Conservation (phyloP, 306 rosid species). For the Rosa lucieae region DNA sequence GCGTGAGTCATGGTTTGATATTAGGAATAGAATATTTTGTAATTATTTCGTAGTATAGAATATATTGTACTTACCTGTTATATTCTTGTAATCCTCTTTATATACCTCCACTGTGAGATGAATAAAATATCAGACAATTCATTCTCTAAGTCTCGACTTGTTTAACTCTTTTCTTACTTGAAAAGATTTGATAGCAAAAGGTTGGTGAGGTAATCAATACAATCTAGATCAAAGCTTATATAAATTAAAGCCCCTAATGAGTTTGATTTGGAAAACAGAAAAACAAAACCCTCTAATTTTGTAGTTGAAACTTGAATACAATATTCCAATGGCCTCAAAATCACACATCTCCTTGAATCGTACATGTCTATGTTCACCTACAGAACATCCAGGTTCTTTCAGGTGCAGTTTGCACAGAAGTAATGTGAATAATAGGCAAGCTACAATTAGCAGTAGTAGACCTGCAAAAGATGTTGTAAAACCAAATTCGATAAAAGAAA, state of each 20-base stretch:
- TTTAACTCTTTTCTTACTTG: too few relatives aligned
- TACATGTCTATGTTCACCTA: slow-evolving; percentile 65
- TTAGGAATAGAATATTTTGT: too few relatives aligned
- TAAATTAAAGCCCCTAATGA: not conserved
- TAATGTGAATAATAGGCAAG: slow-evolving; percentile 4
- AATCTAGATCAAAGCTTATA: slow-evolving; percentile 18
- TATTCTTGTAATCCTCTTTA: too few relatives aligned
- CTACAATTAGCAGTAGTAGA: not conserved
- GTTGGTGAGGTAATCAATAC: slow-evolving; percentile 15
- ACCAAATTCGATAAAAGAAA: slow-evolving; percentile 33
- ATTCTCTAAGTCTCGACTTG: too few relatives aligned
- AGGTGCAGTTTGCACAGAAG: slow-evolving; percentile 62
- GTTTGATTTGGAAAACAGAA: slow-evolving; percentile 10
- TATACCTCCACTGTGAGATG: too few relatives aligned
- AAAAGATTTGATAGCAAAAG: slow-evolving; percentile 3
- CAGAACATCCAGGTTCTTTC: slow-evolving; percentile 66
- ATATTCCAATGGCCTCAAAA: slow-evolving; percentile 39
- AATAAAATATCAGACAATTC: too few relatives aligned
- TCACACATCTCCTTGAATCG: slow-evolving; percentile 24
- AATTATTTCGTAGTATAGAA: too few relatives aligned
- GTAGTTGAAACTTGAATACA: not conserved
- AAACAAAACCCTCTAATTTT: not conserved
- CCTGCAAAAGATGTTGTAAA: slow-evolving; percentile 18
- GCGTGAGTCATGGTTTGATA: too few relatives aligned
- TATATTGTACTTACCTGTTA: too few relatives aligned